Evolutionary conservation across 768 basidiomycete genomes (phyloP).

Genomic region (Hericium alpestre): DNA sequence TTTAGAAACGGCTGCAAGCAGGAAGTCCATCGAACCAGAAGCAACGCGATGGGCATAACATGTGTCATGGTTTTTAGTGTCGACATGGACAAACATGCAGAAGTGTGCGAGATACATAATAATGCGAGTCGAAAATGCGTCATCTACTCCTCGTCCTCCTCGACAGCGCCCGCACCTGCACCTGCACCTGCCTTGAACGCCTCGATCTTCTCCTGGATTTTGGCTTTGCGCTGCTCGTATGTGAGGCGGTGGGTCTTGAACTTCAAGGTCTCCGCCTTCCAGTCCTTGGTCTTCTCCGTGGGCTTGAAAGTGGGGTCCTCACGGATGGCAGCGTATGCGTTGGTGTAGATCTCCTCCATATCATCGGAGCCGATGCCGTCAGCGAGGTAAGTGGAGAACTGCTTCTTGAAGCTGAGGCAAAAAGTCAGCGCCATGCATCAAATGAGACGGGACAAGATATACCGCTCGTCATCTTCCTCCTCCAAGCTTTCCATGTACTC

Average conservation of each 20-base stretch:
- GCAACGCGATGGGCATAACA: not conserved
- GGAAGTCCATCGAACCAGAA: not conserved
- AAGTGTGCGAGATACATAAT: not conserved
- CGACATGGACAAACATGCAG: not conserved
- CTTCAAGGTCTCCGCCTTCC: conserved; percentile 79
- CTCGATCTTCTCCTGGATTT: conserved; percentile 81
- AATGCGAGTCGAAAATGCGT: not conserved
- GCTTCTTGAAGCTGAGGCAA: conserved; percentile 79
- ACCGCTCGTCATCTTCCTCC: conserved; percentile 99
- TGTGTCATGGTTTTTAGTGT: not conserved
- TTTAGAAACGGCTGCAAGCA: not conserved
- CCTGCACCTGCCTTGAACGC: conserved; percentile 69
- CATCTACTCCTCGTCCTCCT: conserved; percentile 34
- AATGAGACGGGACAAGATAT: conserved; percentile 14
- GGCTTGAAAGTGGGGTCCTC: conserved; percentile 89
- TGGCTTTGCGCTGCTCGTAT: conserved; percentile 62
- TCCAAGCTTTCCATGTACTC: conserved; percentile 99
- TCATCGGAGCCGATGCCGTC: conserved; percentile 94
- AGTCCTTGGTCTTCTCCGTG: conserved; percentile 81
- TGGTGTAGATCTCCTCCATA: conserved; percentile 90
- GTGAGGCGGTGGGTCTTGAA: conserved; percentile 61
- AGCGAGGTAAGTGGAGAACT: conserved; percentile 90
- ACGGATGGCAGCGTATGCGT: conserved; percentile 91
- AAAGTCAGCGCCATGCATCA: conserved; percentile 4
- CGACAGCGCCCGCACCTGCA: conserved; percentile 32